Conservation (phyloP, 108 stramenopile species). For the Cyclotella cryptica region DNA sequence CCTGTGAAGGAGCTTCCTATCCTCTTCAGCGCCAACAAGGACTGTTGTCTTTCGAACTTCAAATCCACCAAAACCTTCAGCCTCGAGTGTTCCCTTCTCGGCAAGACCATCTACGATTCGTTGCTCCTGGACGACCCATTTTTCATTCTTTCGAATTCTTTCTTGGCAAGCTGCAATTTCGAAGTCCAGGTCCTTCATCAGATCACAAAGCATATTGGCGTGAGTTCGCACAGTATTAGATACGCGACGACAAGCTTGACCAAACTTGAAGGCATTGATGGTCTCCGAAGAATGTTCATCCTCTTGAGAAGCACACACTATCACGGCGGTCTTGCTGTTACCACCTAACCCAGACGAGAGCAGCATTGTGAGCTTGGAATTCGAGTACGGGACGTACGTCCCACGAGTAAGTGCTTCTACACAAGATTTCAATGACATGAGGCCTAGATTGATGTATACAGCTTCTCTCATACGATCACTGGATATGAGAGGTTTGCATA, state of each 20-base stretch:
- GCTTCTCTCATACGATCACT: conserved; percentile 70
- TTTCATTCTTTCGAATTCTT: conserved; percentile 51
- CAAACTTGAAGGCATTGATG: conserved; percentile 64
- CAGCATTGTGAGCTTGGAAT: conserved; percentile 78
- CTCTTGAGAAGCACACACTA: conserved; percentile 69
- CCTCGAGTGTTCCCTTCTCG: conserved; percentile 50
- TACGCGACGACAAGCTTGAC: conserved; percentile 58
- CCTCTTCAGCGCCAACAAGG: conserved; percentile 51
- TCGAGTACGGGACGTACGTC: conserved; percentile 68
- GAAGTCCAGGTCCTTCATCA: conserved; percentile 49
- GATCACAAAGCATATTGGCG: conserved; percentile 52
- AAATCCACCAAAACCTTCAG: conserved; percentile 47
- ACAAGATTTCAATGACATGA: conserved; percentile 68
- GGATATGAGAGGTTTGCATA: too few species aligned
- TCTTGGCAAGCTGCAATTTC: conserved; percentile 44
- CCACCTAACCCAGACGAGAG: conserved; percentile 71
- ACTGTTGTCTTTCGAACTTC: conserved; percentile 48
- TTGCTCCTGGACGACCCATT: conserved; percentile 51
- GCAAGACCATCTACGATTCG: conserved; percentile 36
- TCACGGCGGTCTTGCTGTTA: conserved; percentile 59
- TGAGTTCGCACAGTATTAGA: conserved; percentile 39
- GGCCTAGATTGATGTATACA: conserved; percentile 71
- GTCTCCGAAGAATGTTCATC: conserved; percentile 63
- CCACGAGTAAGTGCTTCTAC: conserved; percentile 57
- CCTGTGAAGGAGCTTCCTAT: conserved; percentile 39